Conservation (phyloP, 768 basidiomycete genomes). For the Amanita polypyramis region DNA sequence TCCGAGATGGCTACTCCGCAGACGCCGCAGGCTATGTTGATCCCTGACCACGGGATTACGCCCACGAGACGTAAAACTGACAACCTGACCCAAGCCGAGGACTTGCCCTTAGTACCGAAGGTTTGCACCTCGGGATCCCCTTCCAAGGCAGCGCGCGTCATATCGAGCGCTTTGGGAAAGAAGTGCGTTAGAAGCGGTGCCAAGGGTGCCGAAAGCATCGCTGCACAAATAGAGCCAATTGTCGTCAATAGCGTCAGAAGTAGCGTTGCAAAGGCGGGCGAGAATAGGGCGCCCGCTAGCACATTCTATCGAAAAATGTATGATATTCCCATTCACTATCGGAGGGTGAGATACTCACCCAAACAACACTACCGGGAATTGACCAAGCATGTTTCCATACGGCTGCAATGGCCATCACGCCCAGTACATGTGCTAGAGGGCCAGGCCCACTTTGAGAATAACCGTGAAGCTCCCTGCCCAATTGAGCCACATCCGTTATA, state of each 20-base stretch:
- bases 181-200: constrained; percentile 73
- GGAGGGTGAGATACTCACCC: constrained; percentile 41
- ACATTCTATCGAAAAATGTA: constrained; percentile 52
- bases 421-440: constrained; percentile 67
- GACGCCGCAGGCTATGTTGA: constrained; percentile 94
- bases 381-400: constrained; percentile 98
- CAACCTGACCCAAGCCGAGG: constrained; percentile 72
- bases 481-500: constrained; percentile 60
- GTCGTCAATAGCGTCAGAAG: constrained; percentile 81
- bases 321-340: too few species aligned
- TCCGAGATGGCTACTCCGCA: constrained; percentile 70
- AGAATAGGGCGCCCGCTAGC: constrained; percentile 77
- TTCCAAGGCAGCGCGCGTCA: constrained; percentile 76
- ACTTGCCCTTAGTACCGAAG: constrained; percentile 21
- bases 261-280: constrained; percentile 71
- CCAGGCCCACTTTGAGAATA: constrained; percentile 64
- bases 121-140: constrained; percentile 42
- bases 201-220: constrained; percentile 71
- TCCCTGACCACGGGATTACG: constrained; percentile 93
- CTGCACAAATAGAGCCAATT: constrained; percentile 74
- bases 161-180: constrained; percentile 76
- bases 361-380: constrained; percentile 86
- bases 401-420: constrained; percentile 73
- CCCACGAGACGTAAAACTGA: constrained; percentile 85
- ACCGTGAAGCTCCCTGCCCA: constrained; percentile 65